phyloP scores from a whole-genome alignment of 2,329 filamentous ascomycete genomes.

The Alternaria triticina region DNA sequence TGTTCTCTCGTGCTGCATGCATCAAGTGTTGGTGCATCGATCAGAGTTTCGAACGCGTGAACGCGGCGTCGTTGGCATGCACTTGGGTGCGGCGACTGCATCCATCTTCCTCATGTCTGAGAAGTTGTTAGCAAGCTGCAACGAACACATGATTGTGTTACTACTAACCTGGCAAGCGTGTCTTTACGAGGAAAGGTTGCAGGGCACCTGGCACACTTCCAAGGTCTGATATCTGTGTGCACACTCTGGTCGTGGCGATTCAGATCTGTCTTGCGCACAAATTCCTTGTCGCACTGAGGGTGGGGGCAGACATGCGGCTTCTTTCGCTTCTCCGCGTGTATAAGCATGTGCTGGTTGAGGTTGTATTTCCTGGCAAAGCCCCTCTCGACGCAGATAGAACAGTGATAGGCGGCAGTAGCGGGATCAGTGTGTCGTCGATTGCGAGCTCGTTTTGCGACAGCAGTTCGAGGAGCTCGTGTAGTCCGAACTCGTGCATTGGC shows the following conservation, averaged over 20 bases:
- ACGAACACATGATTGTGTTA: not conserved
- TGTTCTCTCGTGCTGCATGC: not conserved
- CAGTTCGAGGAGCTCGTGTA: not conserved
- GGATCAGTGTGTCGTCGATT: conserved; percentile 28
- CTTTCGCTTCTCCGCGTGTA: conserved; percentile 75
- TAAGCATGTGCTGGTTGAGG: conserved; percentile 84
- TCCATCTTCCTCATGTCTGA: conserved; percentile 77
- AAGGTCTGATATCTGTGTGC: conserved; percentile 74
- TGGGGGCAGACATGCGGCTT: conserved; percentile 73
- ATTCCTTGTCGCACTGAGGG: conserved; percentile 72
- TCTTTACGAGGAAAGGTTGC: conserved; percentile 80
- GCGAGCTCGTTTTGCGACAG: conserved; percentile 11
- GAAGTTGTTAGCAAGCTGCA: conserved; percentile 22
- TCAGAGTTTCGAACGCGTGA: conserved; percentile 13
- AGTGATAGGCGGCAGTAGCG: conserved; percentile 61
- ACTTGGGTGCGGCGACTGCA: conserved; percentile 66
- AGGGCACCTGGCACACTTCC: conserved; percentile 73
- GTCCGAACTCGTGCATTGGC: conserved; percentile 18
- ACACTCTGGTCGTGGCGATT: conserved; percentile 65
- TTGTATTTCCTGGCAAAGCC: conserved; percentile 86
- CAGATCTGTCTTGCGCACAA: conserved; percentile 84
- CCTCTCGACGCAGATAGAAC: conserved; percentile 72
- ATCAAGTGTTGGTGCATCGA: not conserved
- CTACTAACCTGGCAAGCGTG: conserved; percentile 74
- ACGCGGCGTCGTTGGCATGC: not conserved